Conservation (phyloP, 495 filamentous ascomycete genomes). For the Physcia stellaris region DNA sequence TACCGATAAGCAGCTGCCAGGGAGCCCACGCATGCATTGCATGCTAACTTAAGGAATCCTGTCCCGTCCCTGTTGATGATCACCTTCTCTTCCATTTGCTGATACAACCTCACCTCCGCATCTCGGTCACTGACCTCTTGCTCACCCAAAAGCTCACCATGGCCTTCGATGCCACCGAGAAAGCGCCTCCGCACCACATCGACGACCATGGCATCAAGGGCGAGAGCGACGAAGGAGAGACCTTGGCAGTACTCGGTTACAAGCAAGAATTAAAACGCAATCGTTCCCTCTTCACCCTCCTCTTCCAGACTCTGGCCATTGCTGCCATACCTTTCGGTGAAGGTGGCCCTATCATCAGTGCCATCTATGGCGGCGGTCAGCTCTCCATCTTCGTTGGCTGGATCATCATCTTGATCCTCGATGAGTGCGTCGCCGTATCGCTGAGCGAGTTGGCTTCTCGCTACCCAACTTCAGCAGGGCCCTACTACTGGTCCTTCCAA, state of each 20-base stretch:
- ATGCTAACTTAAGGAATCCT: too few relatives aligned
- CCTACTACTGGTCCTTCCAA: slow-evolving; percentile 36
- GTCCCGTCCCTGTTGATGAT: too few relatives aligned
- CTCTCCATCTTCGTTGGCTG: slow-evolving; percentile 31
- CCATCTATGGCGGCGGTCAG: slow-evolving; percentile 30
- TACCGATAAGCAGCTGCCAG: too few relatives aligned
- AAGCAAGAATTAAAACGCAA: slow-evolving; percentile 27
- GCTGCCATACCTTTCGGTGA: slow-evolving; percentile 35
- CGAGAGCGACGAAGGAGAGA: not conserved
- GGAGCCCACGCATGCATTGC: too few relatives aligned
- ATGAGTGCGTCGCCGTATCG: slow-evolving; percentile 28
- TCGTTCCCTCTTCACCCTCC: slow-evolving; percentile 3
- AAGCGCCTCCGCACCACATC: not conserved
- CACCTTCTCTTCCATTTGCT: too few relatives aligned
- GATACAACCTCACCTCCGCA: too few relatives aligned
- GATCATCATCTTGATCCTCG: slow-evolving; percentile 26
- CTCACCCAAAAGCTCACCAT: not conserved
- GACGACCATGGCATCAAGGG: too few relatives aligned
- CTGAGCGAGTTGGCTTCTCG: slow-evolving; percentile 34
- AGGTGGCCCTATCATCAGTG: slow-evolving; percentile 28
- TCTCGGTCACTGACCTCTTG: too few relatives aligned
- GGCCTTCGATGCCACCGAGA: not conserved
- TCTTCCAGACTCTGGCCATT: slow-evolving; percentile 20
- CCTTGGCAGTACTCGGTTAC: slow-evolving; percentile 20
- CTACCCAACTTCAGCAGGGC: slow-evolving; percentile 36